Conservation (phyloP, 192 early-diverging fungal species). For the Coemansia sp. region DNA sequence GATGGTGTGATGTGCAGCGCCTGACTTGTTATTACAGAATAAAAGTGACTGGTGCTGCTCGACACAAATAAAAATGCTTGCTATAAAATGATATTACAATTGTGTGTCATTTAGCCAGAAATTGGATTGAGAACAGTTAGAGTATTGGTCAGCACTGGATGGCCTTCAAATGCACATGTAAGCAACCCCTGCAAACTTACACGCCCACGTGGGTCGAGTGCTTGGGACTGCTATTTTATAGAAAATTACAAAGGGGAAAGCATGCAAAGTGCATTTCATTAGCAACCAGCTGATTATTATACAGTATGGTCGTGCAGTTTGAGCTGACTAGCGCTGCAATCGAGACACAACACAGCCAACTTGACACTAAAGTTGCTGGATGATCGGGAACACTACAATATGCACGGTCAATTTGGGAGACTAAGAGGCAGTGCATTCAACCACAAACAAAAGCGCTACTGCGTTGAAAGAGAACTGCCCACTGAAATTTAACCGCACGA, state of each 20-base stretch:
- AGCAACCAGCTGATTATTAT: no score
- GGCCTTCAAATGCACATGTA: constrained; percentile 8
- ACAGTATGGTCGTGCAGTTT: no score
- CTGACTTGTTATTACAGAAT: not conserved
- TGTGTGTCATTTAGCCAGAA: not conserved
- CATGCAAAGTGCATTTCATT: no score
- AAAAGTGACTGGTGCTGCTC: not conserved
- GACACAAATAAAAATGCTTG: not conserved
- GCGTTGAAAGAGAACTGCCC: not conserved
- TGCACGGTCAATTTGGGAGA: not conserved
- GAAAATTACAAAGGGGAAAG: no score
- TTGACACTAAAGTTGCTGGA: no score
- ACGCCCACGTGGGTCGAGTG: constrained; percentile 15
- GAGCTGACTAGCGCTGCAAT: no score
- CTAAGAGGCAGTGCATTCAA: not conserved
- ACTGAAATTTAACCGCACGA: constrained; percentile 8
- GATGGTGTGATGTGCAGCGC: not conserved
- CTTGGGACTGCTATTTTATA: constrained; percentile 8
- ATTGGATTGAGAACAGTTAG: not conserved
- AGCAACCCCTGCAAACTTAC: constrained; percentile 24
- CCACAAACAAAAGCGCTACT: not conserved
- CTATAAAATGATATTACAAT: not conserved
- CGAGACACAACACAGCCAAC: no score
- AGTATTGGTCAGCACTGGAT: not conserved
- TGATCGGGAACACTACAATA: not conserved